A percentile compares a stretch with the other conserved stretches of the same genome.
These are phyloP conservation scores for Macadamia integrifolia DNA, from an alignment of 164 flowering plant genomes.

Conservation along the genomic window DNA sequence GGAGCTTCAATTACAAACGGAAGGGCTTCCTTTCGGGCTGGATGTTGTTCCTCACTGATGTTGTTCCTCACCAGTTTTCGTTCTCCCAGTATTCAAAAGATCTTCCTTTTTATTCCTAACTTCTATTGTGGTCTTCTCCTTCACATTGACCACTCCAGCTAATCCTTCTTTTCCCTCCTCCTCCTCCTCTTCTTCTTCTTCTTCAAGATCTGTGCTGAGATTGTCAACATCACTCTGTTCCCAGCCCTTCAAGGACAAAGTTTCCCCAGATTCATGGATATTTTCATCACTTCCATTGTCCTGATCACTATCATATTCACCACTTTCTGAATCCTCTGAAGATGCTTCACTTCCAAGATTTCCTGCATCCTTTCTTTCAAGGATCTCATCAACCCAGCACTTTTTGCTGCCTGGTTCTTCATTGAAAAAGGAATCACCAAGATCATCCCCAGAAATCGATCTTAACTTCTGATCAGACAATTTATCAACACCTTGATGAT, in stretches of 20 bases:
- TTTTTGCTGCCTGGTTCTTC: constrained; percentile 36
- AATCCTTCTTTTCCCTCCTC: too few species aligned
- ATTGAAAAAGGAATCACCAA: constrained; percentile 75
- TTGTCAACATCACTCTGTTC: constrained; percentile 89
- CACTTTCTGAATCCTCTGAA: constrained; percentile 45
- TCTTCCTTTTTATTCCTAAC: constrained; percentile 15
- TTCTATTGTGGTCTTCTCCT: constrained; percentile 12
- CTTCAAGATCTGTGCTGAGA: constrained; percentile 27
- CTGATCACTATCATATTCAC: constrained; percentile 31
- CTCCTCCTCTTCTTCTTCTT: too few species aligned
- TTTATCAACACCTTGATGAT: constrained; percentile 31
- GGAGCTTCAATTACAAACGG: constrained; percentile 85
- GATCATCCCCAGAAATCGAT: constrained; percentile 87
- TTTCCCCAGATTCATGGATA: constrained; percentile 19
- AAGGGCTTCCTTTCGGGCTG: constrained; percentile 28
- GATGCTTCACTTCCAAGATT: constrained; percentile 37
- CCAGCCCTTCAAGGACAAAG: constrained; percentile 65
- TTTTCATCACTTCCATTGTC: constrained; percentile 28
- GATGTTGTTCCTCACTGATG: constrained; percentile 18
- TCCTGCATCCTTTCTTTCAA: constrained; percentile 37
- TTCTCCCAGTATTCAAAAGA: constrained; percentile 18
- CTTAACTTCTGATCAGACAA: constrained; percentile 25
- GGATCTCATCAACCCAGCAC: constrained; percentile 78
- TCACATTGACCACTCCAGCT: not conserved
- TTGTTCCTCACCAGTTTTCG: constrained; percentile 19